phyloP scores from a whole-genome alignment of 768 basidiomycete genomes.

The Sarcodon aspratus region DNA sequence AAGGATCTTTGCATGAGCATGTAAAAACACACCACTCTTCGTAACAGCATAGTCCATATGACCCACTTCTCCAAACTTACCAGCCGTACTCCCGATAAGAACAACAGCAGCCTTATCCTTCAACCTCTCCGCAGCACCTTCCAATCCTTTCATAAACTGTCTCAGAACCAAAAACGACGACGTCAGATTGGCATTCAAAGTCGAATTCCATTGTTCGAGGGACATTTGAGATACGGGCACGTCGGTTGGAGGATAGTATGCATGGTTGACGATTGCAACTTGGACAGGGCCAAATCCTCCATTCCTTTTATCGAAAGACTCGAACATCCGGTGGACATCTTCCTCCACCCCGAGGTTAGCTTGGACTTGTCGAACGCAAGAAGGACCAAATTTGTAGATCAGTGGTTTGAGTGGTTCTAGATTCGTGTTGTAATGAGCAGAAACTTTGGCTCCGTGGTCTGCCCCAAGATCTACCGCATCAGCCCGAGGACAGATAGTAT shows the following conservation, averaged over 20 bases:
- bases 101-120: constrained; percentile 51
- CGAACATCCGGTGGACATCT: constrained; percentile 40
- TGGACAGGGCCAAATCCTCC: constrained; percentile 39
- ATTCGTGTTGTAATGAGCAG: constrained; percentile 60
- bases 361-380: constrained; percentile 24
- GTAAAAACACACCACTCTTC: constrained; percentile 44
- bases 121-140: constrained; percentile 20
- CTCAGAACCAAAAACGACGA: constrained; percentile 57
- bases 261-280: constrained; percentile 54
- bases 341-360: constrained; percentile 50
- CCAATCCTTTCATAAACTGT: constrained; percentile 42
- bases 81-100: constrained; percentile 60
- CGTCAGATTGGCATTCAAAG: constrained; percentile 53
- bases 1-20: neutral
- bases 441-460: constrained; percentile 65
- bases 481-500: neutral
- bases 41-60: constrained; percentile 57
- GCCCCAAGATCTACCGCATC: neutral
- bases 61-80: constrained; percentile 61
- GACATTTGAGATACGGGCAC: constrained; percentile 44
- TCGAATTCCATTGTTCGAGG: constrained; percentile 51
- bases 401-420: constrained; percentile 29
- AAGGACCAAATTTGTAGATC: constrained; percentile 21
- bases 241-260: constrained; percentile 32
- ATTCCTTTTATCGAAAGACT: constrained; percentile 13